Conservation (phyloP, 176 grass and related monocot species). For the Bromus sterilis region DNA sequence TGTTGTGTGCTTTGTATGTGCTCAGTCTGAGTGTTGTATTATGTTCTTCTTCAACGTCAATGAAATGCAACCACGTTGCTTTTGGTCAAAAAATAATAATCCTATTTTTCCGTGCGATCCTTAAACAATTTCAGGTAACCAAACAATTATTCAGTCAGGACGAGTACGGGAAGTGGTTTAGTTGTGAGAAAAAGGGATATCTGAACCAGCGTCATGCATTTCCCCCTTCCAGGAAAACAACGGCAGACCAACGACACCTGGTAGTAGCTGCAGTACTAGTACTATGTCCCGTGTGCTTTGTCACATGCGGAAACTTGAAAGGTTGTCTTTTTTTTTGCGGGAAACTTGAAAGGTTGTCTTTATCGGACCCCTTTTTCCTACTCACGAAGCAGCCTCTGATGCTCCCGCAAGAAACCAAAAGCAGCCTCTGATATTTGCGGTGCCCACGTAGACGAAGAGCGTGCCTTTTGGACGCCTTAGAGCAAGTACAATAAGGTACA, state of each 20-base stretch:
- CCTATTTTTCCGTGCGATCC: too few relatives aligned
- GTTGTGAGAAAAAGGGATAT: neutral
- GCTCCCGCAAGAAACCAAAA: too few relatives aligned
- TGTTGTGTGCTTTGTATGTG: too few relatives aligned
- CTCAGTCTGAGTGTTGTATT: too few relatives aligned
- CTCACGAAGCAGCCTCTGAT: neutral
- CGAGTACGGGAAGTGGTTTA: neutral
- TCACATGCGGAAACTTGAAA: neutral
- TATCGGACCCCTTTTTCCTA: neutral
- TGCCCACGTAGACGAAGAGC: neutral
- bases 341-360: neutral
- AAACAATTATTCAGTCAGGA: neutral
- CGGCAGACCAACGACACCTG: neutral
- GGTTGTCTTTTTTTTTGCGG: neutral
- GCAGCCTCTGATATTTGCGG: neutral
- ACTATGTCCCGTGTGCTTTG: neutral
- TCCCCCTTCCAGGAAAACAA: neutral
- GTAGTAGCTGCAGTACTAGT: neutral
- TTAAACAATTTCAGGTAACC: too few relatives aligned
- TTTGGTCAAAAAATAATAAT: too few relatives aligned
- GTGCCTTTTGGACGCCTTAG: neutral
- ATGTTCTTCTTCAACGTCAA: too few relatives aligned
- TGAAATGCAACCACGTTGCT: too few relatives aligned
- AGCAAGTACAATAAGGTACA: too few relatives aligned
- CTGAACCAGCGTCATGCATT: neutral